Evolutionary conservation across 208 protist genomes (phyloP), one percentile per base, ranked within the genome.

Genomic region (Trypanosomatidae sp.): DNA sequence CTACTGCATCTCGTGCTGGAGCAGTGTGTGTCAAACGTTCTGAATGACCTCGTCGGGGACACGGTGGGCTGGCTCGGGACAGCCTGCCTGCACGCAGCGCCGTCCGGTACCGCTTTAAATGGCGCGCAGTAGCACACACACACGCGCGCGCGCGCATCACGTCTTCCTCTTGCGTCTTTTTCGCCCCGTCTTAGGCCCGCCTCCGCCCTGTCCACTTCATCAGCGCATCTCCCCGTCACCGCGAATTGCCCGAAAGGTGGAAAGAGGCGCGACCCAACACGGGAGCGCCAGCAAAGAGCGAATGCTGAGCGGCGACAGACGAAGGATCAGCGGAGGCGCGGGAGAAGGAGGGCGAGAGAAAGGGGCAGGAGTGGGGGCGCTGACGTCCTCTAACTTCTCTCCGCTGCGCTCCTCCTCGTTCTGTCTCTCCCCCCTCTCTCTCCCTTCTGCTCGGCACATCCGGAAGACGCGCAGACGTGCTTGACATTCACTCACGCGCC

Each of bases 11-110:
- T 81, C 13, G 83, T 94, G 62, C 69, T 94, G 15, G 85, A 86
- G 50, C 87, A 91, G 73, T 83, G 79, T 17, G 70, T 94, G 13
- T 83, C 88, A 15, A 91, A 90, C 49, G 67, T 94, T 28, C 71
- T 91, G 71, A 69, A 90, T 15, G 83, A 89, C 25, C 66, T 92
- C 36, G 58, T 92, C 9, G 76, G 73, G 4, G 90, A 94, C 67
- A 90, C 90, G 39, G 74, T 81, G 36, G 78, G 64, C 2, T 94
- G 90, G 90, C 58, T 93, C n/a, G 66, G 47, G 22, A 66, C 64
- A 1, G 47, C 49, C 22, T 53, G 33, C 28, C 68, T 71, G n/a
- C 46, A 33, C 25, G 17, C 66, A 43, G 30, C 46, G 44, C 66
- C 73, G 47, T 4, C 44, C 0, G 59, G 44, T 1, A 1, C 59